Evolutionary conservation across 2,329 filamentous ascomycete species (phyloP), one percentile per base, ranked within the genome.

Genomic region (Fusarium sp.): DNA sequence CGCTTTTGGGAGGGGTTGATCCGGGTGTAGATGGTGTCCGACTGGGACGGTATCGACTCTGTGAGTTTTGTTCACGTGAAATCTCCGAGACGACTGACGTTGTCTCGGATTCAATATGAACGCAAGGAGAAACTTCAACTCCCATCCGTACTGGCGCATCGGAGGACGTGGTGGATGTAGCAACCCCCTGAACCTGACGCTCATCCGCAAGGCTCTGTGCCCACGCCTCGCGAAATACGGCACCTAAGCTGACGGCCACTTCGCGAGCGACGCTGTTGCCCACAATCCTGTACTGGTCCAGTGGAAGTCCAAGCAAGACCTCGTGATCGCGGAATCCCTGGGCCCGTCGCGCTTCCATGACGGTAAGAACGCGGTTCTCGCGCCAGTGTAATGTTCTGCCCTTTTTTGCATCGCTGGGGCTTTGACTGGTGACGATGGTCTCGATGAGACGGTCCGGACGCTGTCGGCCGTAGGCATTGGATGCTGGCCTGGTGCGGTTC

Each of bases 191-290:
- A 10, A 27, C 31, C 4, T 49, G 50, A 4, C 44, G 44, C 35
- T 71, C 67, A 37, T 65, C 56, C 5, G 44, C 47, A 9, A 70
- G 63, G 21, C 66, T 75, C 42, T 68, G 54, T 3, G 50, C 65
- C 71, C 73, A 75, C 0, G 88, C 88, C 58, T 88, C 81, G 8
- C 88, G 78, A 11, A 93, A 75, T 9, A 81, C 78, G 5, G 90
- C 68, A 0, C 91, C 91, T 2, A 93, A 71, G 0, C 86, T 85
- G 15, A 92, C 73, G 0, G 90, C 84, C 1, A 91, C 83, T 21
- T 85, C 83, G 9, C 90, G 78, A 3, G 90, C 85, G 0, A 96
- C 91, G 25, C 88, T 91, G 72, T 96, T 96, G 0, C 92, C 92
- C 0, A 93, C 79, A 17, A 91, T 84, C 50, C 81, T 83, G 76